Evolutionary conservation across 352 stramenopile genomes (phyloP), one percentile per base, ranked within the genome.

Genomic region (Globisporangium takayamanum): DNA sequence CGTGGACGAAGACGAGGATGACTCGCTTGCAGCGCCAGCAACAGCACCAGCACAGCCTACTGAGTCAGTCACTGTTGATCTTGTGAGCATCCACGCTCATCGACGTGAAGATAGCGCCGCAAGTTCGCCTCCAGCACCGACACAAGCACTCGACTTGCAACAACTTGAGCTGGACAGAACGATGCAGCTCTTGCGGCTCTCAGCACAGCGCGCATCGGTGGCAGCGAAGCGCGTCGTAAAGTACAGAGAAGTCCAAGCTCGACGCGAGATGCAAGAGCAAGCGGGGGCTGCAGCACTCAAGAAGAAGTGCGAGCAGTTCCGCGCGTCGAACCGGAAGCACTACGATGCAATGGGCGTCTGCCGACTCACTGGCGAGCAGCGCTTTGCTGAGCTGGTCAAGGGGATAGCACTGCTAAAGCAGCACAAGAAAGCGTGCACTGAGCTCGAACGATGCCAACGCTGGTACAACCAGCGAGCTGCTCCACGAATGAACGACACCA

Each of bases 261-360:
- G 52, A 12, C 37, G 60, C 30, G 55, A 62, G 16, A 50, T 64
- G 16, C 30, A 67, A 26, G 26, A 55, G 18, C 53, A 55, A 39
- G 30, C 49, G 28, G 33, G 59, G 7, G 46, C 71, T 12, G 57
- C 61, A 1, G 55, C 47, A n/a, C 22, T 46, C 33, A 47, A 55
- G 33, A 69, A 72, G 53, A 58, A 62, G 26, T 56, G 56, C 30
- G 70, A 72, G 25, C 58, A 78, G 22, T 61, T 76, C 25, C 65
- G 74, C 26, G 44, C 51, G 8, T 64, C 56, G 53, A 52, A 79
- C 66, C n/a, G 71, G 69, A 60, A 76, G 72, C 12, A 14, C 53
- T 16, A 83, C 76, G 52, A 63, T 76, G 36, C 64, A 67, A 45
- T 87, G 16, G 79, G 74, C 3, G 64, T 87, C 3, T 68, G 62